Conservation (phyloP, 768 basidiomycete genomes). For the Lyophyllum semitale region DNA sequence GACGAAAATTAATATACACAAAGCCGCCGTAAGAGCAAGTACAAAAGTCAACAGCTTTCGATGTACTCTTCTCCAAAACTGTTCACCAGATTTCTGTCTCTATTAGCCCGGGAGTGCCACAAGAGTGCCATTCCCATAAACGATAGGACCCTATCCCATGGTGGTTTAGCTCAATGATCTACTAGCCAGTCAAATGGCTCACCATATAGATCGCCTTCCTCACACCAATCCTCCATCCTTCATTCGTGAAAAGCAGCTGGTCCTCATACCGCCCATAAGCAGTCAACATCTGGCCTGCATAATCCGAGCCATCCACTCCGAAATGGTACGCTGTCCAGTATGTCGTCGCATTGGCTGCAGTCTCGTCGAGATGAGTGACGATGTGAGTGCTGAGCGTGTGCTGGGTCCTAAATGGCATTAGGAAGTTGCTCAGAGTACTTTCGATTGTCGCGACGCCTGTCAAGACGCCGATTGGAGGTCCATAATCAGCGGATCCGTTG, state of each 20-base stretch:
- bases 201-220: neutral
- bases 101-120: neutral
- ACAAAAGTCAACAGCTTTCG: no score
- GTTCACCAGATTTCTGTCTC: no score
- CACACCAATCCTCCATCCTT: neutral
- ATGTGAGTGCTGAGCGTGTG: neutral
- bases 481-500: neutral
- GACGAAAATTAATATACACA: conserved; percentile 43
- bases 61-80: no score
- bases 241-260: neutral
- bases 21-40: no score
- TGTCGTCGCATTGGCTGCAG: neutral
- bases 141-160: neutral
- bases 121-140: neutral
- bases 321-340: conserved; percentile 1
- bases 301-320: neutral
- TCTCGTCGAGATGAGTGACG: neutral
- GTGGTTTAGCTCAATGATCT: no score
- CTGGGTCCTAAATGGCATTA: neutral
- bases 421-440: neutral
- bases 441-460: neutral
- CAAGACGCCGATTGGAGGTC: neutral
- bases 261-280: conserved; percentile 4
- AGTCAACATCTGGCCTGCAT: neutral
- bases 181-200: neutral